Percentiles rank a stretch among this genome's conserved stretches.
These are phyloP conservation scores for Tolypocladium nubicola DNA, from an alignment of 2,329 filamentous ascomycete genomes.

Conservation along the genomic window DNA sequence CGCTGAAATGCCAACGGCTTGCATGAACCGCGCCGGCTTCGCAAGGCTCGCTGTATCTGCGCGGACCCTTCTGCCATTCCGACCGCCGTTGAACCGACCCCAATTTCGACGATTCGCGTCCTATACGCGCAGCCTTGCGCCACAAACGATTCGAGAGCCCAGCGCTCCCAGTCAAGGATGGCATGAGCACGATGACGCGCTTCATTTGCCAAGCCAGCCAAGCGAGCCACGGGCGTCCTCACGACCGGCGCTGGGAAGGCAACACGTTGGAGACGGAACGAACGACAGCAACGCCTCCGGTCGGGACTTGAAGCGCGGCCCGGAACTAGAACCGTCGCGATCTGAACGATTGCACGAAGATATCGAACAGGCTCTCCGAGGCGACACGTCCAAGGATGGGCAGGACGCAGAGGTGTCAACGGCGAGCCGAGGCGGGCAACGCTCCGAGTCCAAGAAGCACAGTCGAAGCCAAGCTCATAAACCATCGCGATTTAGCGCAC, in stretches of 20 bases:
- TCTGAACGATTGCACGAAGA: not conserved
- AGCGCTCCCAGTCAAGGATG: not conserved
- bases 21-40: constrained; percentile 12
- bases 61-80: not conserved
- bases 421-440: not conserved
- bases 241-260: no score
- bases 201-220: not conserved
- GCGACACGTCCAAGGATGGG: not conserved
- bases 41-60: constrained; percentile 11
- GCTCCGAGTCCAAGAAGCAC: not conserved
- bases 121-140: not conserved
- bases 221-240: not conserved
- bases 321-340: not conserved
- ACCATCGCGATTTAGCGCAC: not conserved
- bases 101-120: not conserved
- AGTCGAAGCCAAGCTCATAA: not conserved
- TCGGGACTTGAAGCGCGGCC: not conserved
- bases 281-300: not conserved
- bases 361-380: not conserved
- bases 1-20: constrained; percentile 12
- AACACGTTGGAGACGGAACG: not conserved
- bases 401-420: not conserved
- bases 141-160: not conserved
- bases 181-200: not conserved
- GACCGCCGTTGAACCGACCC: not conserved